Evolutionary conservation across 331 rosid genomes (phyloP), one percentile per base, ranked within the genome.

Genomic region (Quercus lobata): DNA sequence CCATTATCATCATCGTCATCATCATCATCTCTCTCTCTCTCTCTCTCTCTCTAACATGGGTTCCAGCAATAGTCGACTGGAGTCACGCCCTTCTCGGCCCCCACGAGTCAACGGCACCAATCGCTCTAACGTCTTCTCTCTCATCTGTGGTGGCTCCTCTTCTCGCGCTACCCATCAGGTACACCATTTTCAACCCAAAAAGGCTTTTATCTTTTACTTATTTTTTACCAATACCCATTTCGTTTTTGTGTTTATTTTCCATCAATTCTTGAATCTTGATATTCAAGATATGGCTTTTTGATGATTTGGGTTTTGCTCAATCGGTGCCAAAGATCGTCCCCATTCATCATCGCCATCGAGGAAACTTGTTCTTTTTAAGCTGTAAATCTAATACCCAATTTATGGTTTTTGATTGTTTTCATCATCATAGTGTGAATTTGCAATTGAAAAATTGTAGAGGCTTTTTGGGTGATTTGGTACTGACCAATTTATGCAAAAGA

Each of bases 61-160:
- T 89, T 86, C 91, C 7, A 32, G 85, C 68, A 81, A 79, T 62
- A 92, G 96, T 85, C 83, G 93, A 81, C 84, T 78, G 73, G 91
- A 85, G 25, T 85, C 94, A 82, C 94, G 93, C 71, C 82, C 89
- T 74, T 83, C 88, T 80, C 69, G 84, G 81, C 73, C 87, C 32
- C 86, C 87, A 44, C 86, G 91, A 84, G 84, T 82, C 87, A 81
- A 80, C 78, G 60, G 83, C 80, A 52, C 78, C 87, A 76, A 72
- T 53, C 90, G 97, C 75, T 90, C 95, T 88, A 71, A 72, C 10
- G 55, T 92, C 53, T 90, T 88, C 27, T 90, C 97, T 79, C 84
- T 92, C 80, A 83, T 92, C 71, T 90, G 97, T 15, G 98, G 97
- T 78, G 83, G 88, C 82, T 88, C 92, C 54, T 57, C 92, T 75